Evolutionary conservation across 129 eudicot species (phyloP), one percentile per base, ranked within the genome.

Genomic region (Lactuca saligna): DNA sequence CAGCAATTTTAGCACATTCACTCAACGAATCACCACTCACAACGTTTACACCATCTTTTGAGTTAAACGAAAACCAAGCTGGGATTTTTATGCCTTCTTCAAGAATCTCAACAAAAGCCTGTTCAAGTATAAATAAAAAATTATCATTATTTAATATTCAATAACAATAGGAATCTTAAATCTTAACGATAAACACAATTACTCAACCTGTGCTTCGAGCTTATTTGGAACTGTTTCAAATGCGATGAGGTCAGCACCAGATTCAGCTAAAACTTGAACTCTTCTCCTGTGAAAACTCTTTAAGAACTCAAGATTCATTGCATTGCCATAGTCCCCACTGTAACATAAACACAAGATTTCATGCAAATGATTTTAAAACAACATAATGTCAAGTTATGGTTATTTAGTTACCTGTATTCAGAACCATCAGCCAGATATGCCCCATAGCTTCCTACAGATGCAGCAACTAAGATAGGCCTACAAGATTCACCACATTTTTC

Each of bases 361-460:
- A 17, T 65, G 67, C n/a, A 20, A 56, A 15, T 41, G 12, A 14
- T 12, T 29, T 25, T 0, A 25, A 25, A 25, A 25, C 1, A 37
- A 17, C 12, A 46, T 46, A 46, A 11, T 46, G 51, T 46, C 6
- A 3, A 10, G 3, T 33, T 15, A 12, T 34, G 32, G 17, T 46
- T 2, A 9, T 57, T 5, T 61, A 39, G 56, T 42, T 37, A 89
- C 99, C 99, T 93, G 35, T 89, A 93, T 74, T 93, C 99, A 68
- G 99, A 93, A 68, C 99, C 99, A 81, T 93, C 99, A 69, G 99
- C 99, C 79, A 93, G 73, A 84, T 89, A 93, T 8, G 99, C 99
- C 59, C 99, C 99, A 66, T 93, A 93, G 74, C 99, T 93, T 34
- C 99, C 99, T 17, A 93, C 97, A 60, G 99, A 87, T 12, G 97